Percentiles rank a stretch among this genome's conserved stretches.
Evolutionary conservation across 192 early-diverging fungal genomes (phyloP).

Genomic region (Coemansia sp.): DNA sequence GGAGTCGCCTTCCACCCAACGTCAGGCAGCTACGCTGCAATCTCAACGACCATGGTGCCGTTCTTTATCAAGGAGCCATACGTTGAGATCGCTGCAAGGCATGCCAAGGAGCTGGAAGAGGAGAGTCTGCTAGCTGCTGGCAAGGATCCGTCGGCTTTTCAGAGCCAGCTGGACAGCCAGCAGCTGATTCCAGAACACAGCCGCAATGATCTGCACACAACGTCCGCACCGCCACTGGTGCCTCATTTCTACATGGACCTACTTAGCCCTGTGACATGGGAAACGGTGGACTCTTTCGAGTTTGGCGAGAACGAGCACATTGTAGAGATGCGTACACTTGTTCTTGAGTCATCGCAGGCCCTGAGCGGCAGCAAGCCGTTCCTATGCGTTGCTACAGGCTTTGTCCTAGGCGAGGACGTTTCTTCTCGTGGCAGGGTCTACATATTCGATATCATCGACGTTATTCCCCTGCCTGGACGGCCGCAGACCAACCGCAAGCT

Average conservation of each 20-base stretch:
- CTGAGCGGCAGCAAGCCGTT: slow-evolving; percentile 81
- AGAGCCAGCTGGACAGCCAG: slow-evolving; percentile 9
- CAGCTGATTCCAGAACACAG: slow-evolving; percentile 39
- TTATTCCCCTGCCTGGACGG: slow-evolving; percentile 91
- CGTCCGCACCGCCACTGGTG: slow-evolving; percentile 62
- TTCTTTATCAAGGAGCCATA: slow-evolving; percentile 77
- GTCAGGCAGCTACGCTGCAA: slow-evolving; percentile 78
- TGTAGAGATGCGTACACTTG: slow-evolving; percentile 70
- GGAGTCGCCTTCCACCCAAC: slow-evolving; percentile 81
- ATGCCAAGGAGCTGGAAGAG: slow-evolving; percentile 16
- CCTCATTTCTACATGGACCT: slow-evolving; percentile 76
- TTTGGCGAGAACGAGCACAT: slow-evolving; percentile 87
- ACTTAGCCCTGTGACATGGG: slow-evolving; percentile 93
- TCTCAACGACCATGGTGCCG: slow-evolving; percentile 63
- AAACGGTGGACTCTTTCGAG: slow-evolving; percentile 77
- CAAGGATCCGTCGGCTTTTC: slow-evolving; percentile 5
- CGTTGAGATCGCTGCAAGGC: slow-evolving; percentile 47
- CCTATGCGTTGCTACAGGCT: slow-evolving; percentile 85
- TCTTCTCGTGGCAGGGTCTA: slow-evolving; percentile 85
- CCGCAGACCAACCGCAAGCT: slow-evolving; percentile 93
- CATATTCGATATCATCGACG: slow-evolving; percentile 93
- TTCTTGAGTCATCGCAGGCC: slow-evolving; percentile 83
- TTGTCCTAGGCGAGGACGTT: slow-evolving; percentile 88
- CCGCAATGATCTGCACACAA: slow-evolving; percentile 36
- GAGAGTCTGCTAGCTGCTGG: background rate